phyloP scores from a whole-genome alignment of 768 basidiomycete species.

The Auricularia auricula-judae region DNA sequence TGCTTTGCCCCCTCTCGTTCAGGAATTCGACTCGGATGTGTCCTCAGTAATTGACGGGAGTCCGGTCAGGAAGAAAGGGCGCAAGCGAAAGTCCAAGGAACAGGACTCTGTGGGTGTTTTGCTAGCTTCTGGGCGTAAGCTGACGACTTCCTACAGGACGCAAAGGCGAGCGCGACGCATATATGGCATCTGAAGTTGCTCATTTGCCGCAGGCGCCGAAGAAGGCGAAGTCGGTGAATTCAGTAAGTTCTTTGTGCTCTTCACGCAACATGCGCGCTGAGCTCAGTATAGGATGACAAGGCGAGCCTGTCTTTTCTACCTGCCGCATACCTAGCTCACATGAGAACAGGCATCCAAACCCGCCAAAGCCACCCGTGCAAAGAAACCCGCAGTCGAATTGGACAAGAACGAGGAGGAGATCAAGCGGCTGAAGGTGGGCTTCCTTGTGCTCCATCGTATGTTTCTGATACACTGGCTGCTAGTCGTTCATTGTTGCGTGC shows the following conservation, averaged over 20 bases:
- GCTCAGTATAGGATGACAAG: constrained; percentile 3
- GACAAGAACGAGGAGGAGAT: constrained; percentile 62
- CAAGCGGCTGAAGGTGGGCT: constrained; percentile 57
- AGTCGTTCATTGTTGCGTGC: constrained; percentile 64
- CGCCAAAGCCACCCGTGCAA: background rate
- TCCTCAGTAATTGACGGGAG: constrained; percentile 13
- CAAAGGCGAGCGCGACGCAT: constrained; percentile 12
- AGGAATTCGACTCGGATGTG: background rate
- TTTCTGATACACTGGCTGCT: background rate
- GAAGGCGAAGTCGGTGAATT: too few relatives aligned
- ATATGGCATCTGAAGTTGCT: too few relatives aligned
- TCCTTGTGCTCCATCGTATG: background rate
- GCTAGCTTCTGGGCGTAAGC: constrained; percentile 3
- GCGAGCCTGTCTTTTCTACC: background rate
- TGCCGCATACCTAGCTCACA: background rate
- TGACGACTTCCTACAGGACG: constrained; percentile 14
- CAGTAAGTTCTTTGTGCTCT: background rate
- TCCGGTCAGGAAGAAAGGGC: constrained; percentile 19
- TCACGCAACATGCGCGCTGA: too few relatives aligned
- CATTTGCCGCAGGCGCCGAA: too few relatives aligned
- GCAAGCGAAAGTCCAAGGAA: constrained; percentile 21
- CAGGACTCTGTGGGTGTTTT: background rate
- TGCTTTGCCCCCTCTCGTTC: background rate
- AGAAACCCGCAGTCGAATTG: constrained; percentile 13
- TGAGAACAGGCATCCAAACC: constrained; percentile 2